These are phyloP conservation scores for Pseudozyma pruni DNA, from an alignment of 1,284 basidiomycete genomes.

Conservation along the genomic window DNA sequence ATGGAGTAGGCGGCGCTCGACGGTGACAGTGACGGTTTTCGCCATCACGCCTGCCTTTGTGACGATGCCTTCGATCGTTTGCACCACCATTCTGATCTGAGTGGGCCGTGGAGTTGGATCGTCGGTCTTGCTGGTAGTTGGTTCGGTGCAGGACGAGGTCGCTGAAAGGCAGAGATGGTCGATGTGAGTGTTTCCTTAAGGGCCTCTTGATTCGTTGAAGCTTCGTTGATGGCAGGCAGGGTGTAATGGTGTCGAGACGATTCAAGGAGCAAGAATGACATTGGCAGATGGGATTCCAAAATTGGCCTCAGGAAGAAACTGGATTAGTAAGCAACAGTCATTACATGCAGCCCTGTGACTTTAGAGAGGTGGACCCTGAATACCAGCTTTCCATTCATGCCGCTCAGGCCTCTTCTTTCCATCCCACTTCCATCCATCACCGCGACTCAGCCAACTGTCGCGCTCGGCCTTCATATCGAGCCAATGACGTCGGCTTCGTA, in stretches of 20 bases:
- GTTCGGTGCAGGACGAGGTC: too few species aligned
- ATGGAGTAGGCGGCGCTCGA: slow-evolving; percentile 56
- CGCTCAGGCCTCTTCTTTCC: neutral
- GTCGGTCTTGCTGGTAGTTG: too few species aligned
- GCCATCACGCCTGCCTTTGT: slow-evolving; percentile 65
- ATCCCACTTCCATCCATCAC: neutral
- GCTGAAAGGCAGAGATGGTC: neutral
- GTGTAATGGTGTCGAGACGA: neutral
- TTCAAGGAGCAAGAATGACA: neutral
- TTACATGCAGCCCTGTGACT: neutral
- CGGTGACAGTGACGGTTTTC: slow-evolving; percentile 64
- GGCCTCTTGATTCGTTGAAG: too few species aligned
- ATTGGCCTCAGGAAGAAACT: neutral
- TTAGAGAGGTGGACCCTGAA: slow-evolving; percentile 12
- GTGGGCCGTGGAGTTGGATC: too few species aligned
- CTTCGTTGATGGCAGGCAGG: neutral
- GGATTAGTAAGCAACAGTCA: slow-evolving; percentile 19
- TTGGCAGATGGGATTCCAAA: slow-evolving; percentile 3
- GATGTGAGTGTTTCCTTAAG: too few species aligned
- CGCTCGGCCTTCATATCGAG: neutral
- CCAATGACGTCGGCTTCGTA: too few species aligned
- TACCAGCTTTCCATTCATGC: neutral
- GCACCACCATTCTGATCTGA: slow-evolving; percentile 34
- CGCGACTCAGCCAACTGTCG: neutral
- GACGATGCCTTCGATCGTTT: slow-evolving; percentile 55